These are phyloP conservation scores for Hericium coralloides DNA, from an alignment of 768 basidiomycete species.

Conservation along the genomic window DNA sequence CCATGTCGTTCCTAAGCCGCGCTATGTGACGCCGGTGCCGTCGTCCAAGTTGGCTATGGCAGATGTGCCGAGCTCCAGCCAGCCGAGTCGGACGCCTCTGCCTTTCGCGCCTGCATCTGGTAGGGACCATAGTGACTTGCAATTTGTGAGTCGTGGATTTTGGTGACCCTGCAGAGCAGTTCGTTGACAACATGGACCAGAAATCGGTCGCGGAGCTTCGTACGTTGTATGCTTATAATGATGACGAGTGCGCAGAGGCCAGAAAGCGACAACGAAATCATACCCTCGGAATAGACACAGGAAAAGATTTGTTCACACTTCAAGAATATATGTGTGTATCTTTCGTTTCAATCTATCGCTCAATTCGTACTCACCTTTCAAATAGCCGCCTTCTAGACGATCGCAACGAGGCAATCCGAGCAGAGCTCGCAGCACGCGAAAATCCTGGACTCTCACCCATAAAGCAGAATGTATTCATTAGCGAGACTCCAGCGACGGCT, in stretches of 20 bases:
- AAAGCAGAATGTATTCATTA: not conserved
- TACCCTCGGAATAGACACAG: not conserved
- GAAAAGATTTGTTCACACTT: not conserved
- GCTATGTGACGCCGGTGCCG: not conserved
- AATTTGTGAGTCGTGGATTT: not conserved
- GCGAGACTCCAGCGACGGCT: not conserved
- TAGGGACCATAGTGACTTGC: not conserved
- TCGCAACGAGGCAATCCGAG: slow-evolving; percentile 31
- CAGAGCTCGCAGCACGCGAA: slow-evolving; percentile 20
- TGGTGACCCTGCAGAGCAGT: not conserved
- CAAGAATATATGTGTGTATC: not conserved
- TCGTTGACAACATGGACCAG: not conserved
- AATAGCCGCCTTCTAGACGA: slow-evolving; percentile 24
- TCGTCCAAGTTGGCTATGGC: not conserved
- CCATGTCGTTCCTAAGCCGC: not conserved
- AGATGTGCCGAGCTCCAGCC: not conserved
- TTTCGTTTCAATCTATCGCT: not conserved
- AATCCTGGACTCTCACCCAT: not conserved
- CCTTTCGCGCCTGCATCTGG: not conserved
- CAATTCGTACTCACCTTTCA: not conserved
- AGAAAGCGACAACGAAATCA: not conserved
- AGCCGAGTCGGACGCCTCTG: not conserved
- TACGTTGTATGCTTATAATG: not conserved
- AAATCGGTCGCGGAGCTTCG: not conserved
- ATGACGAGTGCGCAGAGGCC: not conserved